Percentiles rank a stretch among this genome's conserved stretches.
Conservation (phyloP, 176 grass and related monocot genomes). For the Oryza longistaminata region DNA sequence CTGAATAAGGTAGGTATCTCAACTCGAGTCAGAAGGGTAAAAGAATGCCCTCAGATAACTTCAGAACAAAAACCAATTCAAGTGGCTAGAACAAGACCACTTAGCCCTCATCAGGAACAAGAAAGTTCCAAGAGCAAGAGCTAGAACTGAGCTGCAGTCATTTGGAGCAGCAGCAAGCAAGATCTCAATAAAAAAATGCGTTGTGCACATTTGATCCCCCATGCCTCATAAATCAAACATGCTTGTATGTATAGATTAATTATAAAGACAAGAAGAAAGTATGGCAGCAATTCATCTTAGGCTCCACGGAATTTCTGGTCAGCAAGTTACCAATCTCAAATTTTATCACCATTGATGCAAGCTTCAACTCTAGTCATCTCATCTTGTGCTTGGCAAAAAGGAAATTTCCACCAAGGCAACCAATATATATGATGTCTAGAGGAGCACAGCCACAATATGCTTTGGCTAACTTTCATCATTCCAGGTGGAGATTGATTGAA, state of each 20-base stretch:
- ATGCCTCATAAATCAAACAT: neutral
- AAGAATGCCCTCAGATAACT: neutral
- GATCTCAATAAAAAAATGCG: neutral
- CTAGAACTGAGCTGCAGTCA: neutral
- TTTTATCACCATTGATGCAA: slow-evolving; percentile 52
- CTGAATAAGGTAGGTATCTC: no score
- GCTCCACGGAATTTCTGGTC: slow-evolving; percentile 37
- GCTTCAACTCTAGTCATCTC: slow-evolving; percentile 47
- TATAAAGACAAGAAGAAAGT: neutral
- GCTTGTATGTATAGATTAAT: neutral
- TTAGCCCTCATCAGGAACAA: neutral
- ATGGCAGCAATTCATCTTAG: neutral
- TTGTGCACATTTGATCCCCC: neutral
- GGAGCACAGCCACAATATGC: slow-evolving; percentile 67
- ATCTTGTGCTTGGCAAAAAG: slow-evolving; percentile 12
- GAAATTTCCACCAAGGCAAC: slow-evolving; percentile 17
- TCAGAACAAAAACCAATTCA: neutral
- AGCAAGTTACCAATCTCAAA: slow-evolving; percentile 50
- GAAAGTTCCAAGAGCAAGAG: neutral
- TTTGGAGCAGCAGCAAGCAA: neutral
- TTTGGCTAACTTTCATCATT: slow-evolving; percentile 88
- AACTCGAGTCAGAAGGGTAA: neutral
- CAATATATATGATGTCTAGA: slow-evolving; percentile 29
- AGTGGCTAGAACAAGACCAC: neutral
- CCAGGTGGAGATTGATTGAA: slow-evolving; percentile 40